These are phyloP conservation scores for Pelargonium exstipulatum DNA, from an alignment of 441 rosid species.

Conservation along the genomic window DNA sequence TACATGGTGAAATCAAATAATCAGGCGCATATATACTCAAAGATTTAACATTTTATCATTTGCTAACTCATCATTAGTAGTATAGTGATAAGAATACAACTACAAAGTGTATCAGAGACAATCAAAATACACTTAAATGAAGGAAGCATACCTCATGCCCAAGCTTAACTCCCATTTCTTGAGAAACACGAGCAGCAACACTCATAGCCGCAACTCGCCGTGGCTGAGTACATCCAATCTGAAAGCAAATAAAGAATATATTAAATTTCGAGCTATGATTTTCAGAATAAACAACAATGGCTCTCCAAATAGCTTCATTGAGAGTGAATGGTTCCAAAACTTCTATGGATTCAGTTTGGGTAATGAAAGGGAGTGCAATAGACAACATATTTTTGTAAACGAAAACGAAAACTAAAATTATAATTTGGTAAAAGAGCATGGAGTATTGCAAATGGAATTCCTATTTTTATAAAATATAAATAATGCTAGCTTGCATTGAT, in stretches of 20 bases:
- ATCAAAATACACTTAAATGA: neutral
- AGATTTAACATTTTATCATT: neutral
- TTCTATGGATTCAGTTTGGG: neutral
- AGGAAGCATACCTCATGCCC: conserved; percentile 66
- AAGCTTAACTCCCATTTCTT: conserved; percentile 96
- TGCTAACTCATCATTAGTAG: neutral
- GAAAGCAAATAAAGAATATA: conserved; percentile 17
- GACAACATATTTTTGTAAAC: neutral
- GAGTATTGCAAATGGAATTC: neutral
- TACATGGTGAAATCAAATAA: conserved; percentile 2
- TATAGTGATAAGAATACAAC: neutral
- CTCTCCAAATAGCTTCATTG: neutral
- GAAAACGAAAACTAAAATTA: no score
- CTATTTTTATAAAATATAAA: no score
- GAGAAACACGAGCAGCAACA: conserved; percentile 97
- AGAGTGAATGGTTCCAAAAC: neutral
- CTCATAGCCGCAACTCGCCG: conserved; percentile 99
- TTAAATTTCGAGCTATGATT: neutral
- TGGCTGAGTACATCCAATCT: conserved; percentile 97
- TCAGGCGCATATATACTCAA: neutral
- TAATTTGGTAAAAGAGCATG: neutral
- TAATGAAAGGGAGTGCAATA: neutral
- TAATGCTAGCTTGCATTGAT: neutral
- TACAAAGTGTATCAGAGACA: neutral
- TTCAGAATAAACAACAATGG: no score